Base-by-base conservation (phyloP, 345 rosid species). In the Bretschneidera sinensis region DNA sequence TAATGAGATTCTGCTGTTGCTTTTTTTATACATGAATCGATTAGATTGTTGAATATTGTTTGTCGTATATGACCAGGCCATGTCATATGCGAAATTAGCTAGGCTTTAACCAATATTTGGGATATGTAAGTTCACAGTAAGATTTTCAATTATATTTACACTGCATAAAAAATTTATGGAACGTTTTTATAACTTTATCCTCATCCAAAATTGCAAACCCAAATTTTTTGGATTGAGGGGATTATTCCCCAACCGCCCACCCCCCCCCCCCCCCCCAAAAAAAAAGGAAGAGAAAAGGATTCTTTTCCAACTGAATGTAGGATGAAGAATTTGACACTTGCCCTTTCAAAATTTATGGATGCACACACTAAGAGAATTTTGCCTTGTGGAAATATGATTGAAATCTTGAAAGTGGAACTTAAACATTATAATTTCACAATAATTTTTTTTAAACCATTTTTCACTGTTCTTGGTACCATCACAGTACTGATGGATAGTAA, bases 61-160 rank as follows among this genome's bases (percentile, higher is more conserved):
- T 74, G 57, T 68, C 79, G 77, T 60, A 62, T 71, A 47, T 85
- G 78, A 74, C 57, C 95, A 94, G 99, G 92, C 89, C 55, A 91
- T 94, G 97, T 94, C 99, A 43, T 94, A 94, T 72, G 97, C 99
- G 54, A 94, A 91, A 63, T 83, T 94, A 64, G 99, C 99, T 51
- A 97, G 99, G 65, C 91, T 94, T 74, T 79, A 81, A 48, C 78
- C 99, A 18, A 94, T 94, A 21, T 94, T 88, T 59, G 99, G 99
- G 22, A 72, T 94, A 48, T 94, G 99, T 91, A 86, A 88, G 99
- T 83, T 45, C 25, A 31, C 52, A 55, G 16, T 61, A 51, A 48
- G 45, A 21, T 19, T 19, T 15, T 51, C 59, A n/a, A 22, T n/a
- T 51, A 22, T 31, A 19, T 35, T 53, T 57, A 25, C 6, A 7